These are phyloP conservation scores for Cinchona pubescens DNA, from an alignment of 257 asterid genomes.

Conservation along the genomic window DNA sequence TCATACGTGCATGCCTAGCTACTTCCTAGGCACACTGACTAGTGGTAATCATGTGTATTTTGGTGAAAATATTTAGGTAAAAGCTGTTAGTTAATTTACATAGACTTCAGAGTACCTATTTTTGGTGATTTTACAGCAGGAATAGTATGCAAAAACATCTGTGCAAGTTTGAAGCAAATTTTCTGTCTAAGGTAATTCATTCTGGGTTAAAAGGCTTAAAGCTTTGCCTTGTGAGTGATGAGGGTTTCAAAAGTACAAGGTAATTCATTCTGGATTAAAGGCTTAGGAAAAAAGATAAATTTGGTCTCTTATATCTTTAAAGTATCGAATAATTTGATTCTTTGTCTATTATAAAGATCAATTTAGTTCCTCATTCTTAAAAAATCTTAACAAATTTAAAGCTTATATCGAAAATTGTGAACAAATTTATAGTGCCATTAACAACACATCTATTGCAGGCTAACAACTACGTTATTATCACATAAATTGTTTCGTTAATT, in stretches of 20 bases:
- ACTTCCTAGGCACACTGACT: constrained; percentile 1
- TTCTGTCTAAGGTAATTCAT: background rate
- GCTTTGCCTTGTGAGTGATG: background rate
- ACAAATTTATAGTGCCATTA: too few species aligned
- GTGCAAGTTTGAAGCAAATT: background rate
- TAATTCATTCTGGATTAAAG: too few species aligned
- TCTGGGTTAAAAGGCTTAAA: background rate
- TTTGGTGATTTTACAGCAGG: background rate
- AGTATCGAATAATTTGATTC: too few species aligned
- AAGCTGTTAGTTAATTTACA: background rate
- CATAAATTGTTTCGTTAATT: too few species aligned
- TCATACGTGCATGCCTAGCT: constrained; percentile 11
- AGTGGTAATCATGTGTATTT: constrained; percentile 6
- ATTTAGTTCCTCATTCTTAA: too few species aligned
- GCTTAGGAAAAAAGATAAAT: too few species aligned
- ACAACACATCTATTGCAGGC: too few species aligned
- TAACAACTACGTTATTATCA: too few species aligned
- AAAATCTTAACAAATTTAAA: too few species aligned
- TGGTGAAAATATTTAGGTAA: background rate
- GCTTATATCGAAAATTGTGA: too few species aligned
- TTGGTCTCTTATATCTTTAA: too few species aligned
- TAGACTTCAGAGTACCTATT: background rate
- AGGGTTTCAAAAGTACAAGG: background rate
- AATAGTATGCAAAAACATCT: background rate
- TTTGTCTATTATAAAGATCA: too few species aligned